These are phyloP conservation scores for Trypanosoma cruzi DNA, from an alignment of 208 protist genomes.

Conservation along the genomic window DNA sequence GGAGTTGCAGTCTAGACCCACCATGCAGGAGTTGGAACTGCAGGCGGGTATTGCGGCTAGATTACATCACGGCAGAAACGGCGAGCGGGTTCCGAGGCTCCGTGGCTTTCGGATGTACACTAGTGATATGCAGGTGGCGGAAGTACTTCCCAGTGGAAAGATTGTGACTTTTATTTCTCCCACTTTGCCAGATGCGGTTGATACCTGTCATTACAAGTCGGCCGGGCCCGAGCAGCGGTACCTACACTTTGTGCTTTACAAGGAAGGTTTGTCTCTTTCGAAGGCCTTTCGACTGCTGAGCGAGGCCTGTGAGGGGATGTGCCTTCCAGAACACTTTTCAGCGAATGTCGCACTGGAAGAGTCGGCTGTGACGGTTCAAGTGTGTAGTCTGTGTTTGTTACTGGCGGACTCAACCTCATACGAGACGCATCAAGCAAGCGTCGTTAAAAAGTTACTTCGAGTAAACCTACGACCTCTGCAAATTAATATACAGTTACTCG, in stretches of 20 bases:
- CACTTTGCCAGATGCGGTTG: conserved; percentile 30
- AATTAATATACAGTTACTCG: conserved; percentile 41
- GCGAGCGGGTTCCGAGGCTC: conserved; percentile 4
- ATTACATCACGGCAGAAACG: conserved; percentile 18
- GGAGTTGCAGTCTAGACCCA: not conserved
- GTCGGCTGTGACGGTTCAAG: conserved; percentile 53
- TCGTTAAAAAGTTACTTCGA: conserved; percentile 17
- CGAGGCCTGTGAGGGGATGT: conserved; percentile 34
- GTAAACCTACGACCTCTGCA: conserved; percentile 24
- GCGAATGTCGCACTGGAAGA: conserved; percentile 35
- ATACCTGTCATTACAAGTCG: not conserved
- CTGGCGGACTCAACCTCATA: conserved; percentile 2
- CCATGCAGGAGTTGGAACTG: conserved; percentile 30
- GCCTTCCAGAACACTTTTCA: conserved; percentile 30
- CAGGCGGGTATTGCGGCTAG: conserved; percentile 36
- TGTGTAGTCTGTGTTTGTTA: conserved; percentile 43
- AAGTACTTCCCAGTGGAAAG: conserved; percentile 64
- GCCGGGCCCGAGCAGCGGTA: conserved; percentile 9
- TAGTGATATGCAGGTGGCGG: conserved; percentile 70
- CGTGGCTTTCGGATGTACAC: conserved; percentile 27
- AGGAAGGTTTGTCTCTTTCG: conserved; percentile 39
- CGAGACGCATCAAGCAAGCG: not conserved
- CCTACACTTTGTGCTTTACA: conserved; percentile 76
- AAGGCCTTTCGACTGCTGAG: conserved; percentile 35
- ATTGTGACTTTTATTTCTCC: conserved; percentile 68